phyloP scores from a whole-genome alignment of 225 moss, liverwort and hornwort species.

The Pseudoscleropodium purum region DNA sequence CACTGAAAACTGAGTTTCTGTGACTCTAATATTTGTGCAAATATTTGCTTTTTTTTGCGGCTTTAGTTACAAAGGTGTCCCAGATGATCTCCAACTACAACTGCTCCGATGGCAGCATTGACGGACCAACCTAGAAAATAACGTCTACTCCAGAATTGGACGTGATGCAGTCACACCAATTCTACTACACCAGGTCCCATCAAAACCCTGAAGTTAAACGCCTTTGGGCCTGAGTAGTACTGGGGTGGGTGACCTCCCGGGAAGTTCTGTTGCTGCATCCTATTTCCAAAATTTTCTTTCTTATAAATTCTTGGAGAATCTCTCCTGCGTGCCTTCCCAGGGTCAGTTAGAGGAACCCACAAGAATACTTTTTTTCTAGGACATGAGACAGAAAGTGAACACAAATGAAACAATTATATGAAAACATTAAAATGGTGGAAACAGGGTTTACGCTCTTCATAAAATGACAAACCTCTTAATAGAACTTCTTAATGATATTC shows the following conservation, averaged over 20 bases:
- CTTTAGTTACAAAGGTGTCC: background rate
- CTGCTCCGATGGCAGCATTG: background rate
- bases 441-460: background rate
- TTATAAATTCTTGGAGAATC: background rate
- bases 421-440: background rate
- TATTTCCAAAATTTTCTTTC: background rate
- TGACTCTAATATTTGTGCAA: background rate
- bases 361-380: background rate
- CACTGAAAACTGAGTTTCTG: background rate
- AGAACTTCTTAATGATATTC: background rate
- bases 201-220: background rate
- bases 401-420: background rate
- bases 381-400: background rate
- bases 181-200: background rate
- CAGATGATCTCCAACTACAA: background rate
- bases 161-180: background rate
- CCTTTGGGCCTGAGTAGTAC: too few relatives aligned
- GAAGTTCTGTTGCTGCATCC: background rate
- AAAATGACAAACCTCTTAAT: background rate
- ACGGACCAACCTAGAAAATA: fast-evolving
- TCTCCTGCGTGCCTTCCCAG: background rate
- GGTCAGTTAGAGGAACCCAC: background rate
- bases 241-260: background rate
- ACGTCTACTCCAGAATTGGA: fast-evolving
- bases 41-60: background rate